Evolutionary conservation across 805 yeast species (phyloP).

Genomic region (Pichia californica): DNA sequence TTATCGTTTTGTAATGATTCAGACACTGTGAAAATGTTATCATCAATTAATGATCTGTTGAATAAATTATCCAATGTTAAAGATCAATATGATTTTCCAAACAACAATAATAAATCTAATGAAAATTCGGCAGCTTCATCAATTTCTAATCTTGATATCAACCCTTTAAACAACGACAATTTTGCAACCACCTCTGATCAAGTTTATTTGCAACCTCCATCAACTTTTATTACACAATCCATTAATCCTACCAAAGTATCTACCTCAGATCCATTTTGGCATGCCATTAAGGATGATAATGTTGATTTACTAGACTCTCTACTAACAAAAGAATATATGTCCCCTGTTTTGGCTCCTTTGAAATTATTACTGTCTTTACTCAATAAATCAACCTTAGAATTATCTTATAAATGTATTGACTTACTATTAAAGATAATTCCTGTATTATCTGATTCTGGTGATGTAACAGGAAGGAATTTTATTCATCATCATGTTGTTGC

Average conservation of each 20-base stretch:
- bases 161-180: not conserved
- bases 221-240: not conserved
- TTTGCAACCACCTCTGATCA: not conserved
- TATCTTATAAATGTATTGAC: constrained; percentile 53
- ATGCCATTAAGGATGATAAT: constrained; percentile 24
- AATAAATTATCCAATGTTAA: constrained; percentile 36
- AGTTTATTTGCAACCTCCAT: not conserved
- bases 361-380: constrained; percentile 54
- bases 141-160: constrained; percentile 8
- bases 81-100: constrained; percentile 3
- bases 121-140: constrained; percentile 7
- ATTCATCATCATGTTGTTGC: constrained; percentile 79
- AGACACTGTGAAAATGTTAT: constrained; percentile 49
- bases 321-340: constrained; percentile 37
- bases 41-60: constrained; percentile 44
- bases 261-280: constrained; percentile 18
- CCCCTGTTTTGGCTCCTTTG: constrained; percentile 44
- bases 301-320: constrained; percentile 36
- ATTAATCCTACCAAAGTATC: not conserved
- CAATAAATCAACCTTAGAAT: constrained; percentile 55
- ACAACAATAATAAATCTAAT: constrained; percentile 2
- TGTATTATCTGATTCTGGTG: constrained; percentile 55
- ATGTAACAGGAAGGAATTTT: constrained; percentile 76
- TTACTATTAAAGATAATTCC: constrained; percentile 45
- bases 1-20: constrained; percentile 71